Base-by-base conservation (phyloP, 2,329 filamentous ascomycete species). In the Alternaria ethzedia region DNA sequence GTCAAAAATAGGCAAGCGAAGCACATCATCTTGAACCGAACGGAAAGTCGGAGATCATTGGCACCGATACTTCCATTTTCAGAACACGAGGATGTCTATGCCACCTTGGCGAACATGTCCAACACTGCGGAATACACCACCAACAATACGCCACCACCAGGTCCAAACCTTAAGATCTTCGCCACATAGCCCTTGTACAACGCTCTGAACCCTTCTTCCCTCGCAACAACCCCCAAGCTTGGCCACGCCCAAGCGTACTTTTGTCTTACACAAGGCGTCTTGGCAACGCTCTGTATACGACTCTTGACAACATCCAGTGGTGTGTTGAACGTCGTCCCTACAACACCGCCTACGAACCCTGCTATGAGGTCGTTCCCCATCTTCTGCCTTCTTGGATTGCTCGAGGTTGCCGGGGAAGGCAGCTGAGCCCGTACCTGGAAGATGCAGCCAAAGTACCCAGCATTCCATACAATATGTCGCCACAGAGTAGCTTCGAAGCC, bases 181-280 rank as follows among this genome's bases (percentile, higher is more conserved):
- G 73, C 73, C 41, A 76, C 51, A 59, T 77, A 77, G 6, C 74
- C 73, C 55, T 77, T 77, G 57, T 77, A 77, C 41, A 77, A 57
- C 15, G 74, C 73, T 50, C 56, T 65, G 26, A 73, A 64, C 3
- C 73, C 74, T 49, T 77, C 74, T 47, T 77, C 74, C 50, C 67
- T 71, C 13, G 71, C 70, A 3, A 77, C 64, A 12, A 76, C 59
- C 5, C 61, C 66, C 50, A 77, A 59, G 46, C 72, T 75, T 13
- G 71, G 73, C 71, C 73, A 77, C 28, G 70, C 74, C 73, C 73
- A 77, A 26, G 68, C 65, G 65, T 76, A 77, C 64, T 74, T 76
- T 6, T 30, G 59, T 49, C 59, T 69, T n/a, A 70, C 68, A 5
- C 74, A 71, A 12, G 64, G 46, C 6, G 72, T 66, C 52, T 70